Percentiles rank a stretch among this genome's conserved stretches.
Conservation (phyloP, 2,329 filamentous ascomycete species). For the Stagonosporopsis vannaccii region DNA sequence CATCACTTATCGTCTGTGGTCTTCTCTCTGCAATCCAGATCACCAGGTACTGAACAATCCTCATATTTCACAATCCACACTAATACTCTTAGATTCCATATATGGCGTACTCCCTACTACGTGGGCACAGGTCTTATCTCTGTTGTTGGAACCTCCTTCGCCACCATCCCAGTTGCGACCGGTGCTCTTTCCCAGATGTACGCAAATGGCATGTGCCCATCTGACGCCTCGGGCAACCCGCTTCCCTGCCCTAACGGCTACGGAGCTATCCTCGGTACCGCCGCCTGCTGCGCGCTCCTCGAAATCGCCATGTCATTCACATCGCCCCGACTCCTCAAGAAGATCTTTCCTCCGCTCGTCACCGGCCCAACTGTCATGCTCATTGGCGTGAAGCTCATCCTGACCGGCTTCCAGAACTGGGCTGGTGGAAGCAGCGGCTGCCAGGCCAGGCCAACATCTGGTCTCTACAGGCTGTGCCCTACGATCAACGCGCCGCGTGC, state of each 20-base stretch:
- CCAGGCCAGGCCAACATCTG: slow-evolving; percentile 54
- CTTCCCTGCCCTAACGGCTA: slow-evolving; percentile 80
- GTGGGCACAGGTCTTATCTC: slow-evolving; percentile 77
- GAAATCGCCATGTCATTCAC: slow-evolving; percentile 79
- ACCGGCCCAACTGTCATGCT: slow-evolving; percentile 72
- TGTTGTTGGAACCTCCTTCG: slow-evolving; percentile 80
- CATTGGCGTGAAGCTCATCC: slow-evolving; percentile 76
- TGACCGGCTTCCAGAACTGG: slow-evolving; percentile 78
- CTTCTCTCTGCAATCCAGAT: slow-evolving; percentile 79
- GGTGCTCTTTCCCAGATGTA: slow-evolving; percentile 82
- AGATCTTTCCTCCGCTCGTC: slow-evolving; percentile 79
- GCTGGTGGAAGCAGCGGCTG: slow-evolving; percentile 74
- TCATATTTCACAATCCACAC: not conserved
- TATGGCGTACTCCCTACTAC: slow-evolving; percentile 72
- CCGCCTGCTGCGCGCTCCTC: slow-evolving; percentile 58
- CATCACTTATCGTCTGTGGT: slow-evolving; percentile 79
- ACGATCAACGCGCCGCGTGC: slow-evolving; percentile 72
- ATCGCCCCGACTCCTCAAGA: slow-evolving; percentile 71
- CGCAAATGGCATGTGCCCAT: slow-evolving; percentile 71
- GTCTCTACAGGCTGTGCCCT: slow-evolving; percentile 67
- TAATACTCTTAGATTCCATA: slow-evolving; percentile 61
- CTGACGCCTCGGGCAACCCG: slow-evolving; percentile 66
- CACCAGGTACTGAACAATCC: slow-evolving; percentile 56
- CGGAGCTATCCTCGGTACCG: slow-evolving; percentile 75
- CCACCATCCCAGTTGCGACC: slow-evolving; percentile 75